Evolutionary conservation across 345 rosid species (phyloP).

Genomic region (Gossypium australe): DNA sequence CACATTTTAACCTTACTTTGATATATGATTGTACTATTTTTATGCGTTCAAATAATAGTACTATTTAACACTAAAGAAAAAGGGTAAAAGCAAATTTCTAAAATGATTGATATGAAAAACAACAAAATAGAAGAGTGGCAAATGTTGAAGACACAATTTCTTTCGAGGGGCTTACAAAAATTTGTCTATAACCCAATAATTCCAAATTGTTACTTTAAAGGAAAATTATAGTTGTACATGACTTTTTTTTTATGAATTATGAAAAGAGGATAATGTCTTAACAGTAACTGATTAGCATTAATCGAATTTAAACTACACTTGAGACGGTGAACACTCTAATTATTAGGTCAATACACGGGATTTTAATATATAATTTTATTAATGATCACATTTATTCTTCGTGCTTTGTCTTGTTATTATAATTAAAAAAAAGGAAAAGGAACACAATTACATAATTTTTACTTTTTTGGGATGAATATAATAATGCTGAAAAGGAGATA

Average conservation of each 20-base stretch:
- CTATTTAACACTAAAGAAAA: not conserved
- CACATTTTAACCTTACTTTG: too few species aligned
- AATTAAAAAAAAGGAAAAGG: too few species aligned
- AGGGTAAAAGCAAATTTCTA: not conserved
- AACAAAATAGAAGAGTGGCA: not conserved
- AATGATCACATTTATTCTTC: too few species aligned
- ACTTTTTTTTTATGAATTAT: too few species aligned
- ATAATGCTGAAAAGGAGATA: too few species aligned
- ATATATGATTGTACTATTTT: too few species aligned
- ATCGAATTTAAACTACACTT: fast-evolving
- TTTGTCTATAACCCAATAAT: not conserved
- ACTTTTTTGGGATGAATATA: too few species aligned
- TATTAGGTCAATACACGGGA: fast-evolving
- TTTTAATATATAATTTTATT: too few species aligned
- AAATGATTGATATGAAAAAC: not conserved
- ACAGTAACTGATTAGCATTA: too few species aligned
- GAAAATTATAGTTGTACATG: too few species aligned
- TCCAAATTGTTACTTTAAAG: not conserved
- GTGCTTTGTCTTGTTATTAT: fast-evolving
- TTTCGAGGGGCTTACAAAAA: not conserved
- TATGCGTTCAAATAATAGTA: not conserved
- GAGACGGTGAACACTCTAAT: fast-evolving
- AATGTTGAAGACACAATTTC: not conserved
- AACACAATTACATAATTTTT: too few species aligned
- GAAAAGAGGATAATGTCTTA: too few species aligned